Percentiles rank a stretch among this genome's conserved stretches.
Evolutionary conservation across 2,329 filamentous ascomycete species (phyloP).

Genomic region (Curvularia eragrostidis): DNA sequence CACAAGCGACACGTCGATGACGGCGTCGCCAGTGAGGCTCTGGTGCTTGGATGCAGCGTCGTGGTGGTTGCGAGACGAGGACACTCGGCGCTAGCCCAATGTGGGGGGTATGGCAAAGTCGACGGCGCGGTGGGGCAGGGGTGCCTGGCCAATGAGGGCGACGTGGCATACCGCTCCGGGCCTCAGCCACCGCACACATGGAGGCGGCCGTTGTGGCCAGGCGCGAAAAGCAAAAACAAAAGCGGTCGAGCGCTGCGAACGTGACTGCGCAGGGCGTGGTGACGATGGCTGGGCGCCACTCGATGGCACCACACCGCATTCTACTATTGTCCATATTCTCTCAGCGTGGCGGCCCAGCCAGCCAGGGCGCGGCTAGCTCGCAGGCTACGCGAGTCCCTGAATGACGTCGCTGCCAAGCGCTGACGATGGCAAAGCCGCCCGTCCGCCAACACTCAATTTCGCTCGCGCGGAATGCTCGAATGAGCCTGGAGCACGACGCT

Average conservation of each 20-base stretch:
- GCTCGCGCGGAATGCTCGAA: conserved; percentile 11
- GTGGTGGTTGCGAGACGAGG: not conserved
- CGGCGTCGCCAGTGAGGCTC: conserved; percentile 11
- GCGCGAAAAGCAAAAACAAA: not conserved
- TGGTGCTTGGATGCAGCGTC: not conserved
- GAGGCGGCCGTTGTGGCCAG: conserved; percentile 1
- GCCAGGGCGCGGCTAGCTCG: conserved; percentile 6
- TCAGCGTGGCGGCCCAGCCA: too few relatives aligned
- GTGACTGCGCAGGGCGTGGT: not conserved
- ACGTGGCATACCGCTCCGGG: conserved; percentile 8
- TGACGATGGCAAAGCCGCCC: conserved; percentile 2
- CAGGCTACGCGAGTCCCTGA: conserved; percentile 13
- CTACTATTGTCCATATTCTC: too few relatives aligned
- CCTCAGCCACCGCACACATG: not conserved
- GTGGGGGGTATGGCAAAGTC: not conserved
- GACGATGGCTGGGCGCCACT: conserved; percentile 2
- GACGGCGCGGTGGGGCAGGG: not conserved
- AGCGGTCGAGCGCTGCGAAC: not conserved
- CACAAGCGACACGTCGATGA: conserved; percentile 9
- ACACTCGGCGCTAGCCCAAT: conserved; percentile 1
- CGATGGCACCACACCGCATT: too few relatives aligned
- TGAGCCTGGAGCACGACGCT: conserved; percentile 12
- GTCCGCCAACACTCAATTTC: conserved; percentile 19
- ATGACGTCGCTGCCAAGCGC: conserved; percentile 19
- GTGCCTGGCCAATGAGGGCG: conserved; percentile 11